Percentiles rank a stretch among this genome's conserved stretches.
These are phyloP conservation scores for Puya raimondii DNA, from an alignment of 176 grass and related monocot genomes.

Conservation along the genomic window DNA sequence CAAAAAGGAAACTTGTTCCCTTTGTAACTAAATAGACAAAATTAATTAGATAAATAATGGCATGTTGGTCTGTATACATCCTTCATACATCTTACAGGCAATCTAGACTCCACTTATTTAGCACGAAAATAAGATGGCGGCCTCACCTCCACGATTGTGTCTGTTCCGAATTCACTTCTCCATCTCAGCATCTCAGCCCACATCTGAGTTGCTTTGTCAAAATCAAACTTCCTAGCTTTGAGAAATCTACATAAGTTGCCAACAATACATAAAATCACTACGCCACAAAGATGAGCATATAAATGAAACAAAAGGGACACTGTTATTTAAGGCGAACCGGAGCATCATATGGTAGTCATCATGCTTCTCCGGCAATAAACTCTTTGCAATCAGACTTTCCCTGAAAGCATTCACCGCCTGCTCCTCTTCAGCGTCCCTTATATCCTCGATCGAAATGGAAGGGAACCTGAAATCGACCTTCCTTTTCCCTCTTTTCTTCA, in stretches of 20 bases:
- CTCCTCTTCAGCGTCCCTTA: constrained; percentile 91
- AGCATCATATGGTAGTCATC: constrained; percentile 96
- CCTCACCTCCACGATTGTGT: constrained; percentile 81
- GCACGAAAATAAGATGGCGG: neutral
- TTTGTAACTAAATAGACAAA: neutral
- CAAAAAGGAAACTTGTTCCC: neutral
- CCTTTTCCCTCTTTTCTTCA: constrained; percentile 80
- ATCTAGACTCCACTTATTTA: neutral
- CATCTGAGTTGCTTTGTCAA: constrained; percentile 84
- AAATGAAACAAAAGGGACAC: neutral
- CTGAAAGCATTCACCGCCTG: constrained; percentile 68
- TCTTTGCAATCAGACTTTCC: constrained; percentile 47
- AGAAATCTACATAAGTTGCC: constrained; percentile 44
- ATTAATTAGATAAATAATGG: neutral
- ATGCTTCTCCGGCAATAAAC: constrained; percentile 69
- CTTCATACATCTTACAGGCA: neutral
- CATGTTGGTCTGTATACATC: neutral
- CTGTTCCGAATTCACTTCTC: constrained; percentile 83
- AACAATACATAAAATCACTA: neutral
- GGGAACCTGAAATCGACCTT: constrained; percentile 87
- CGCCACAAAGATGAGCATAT: neutral
- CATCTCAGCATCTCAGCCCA: constrained; percentile 93
- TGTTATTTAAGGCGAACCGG: constrained; percentile 32
- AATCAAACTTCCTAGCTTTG: constrained; percentile 87
- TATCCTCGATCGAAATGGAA: constrained; percentile 87